A percentile compares a stretch with the other conserved stretches of the same genome.
phyloP scores from a whole-genome alignment of 495 filamentous ascomycete species.

The Cetradonia linearis region DNA sequence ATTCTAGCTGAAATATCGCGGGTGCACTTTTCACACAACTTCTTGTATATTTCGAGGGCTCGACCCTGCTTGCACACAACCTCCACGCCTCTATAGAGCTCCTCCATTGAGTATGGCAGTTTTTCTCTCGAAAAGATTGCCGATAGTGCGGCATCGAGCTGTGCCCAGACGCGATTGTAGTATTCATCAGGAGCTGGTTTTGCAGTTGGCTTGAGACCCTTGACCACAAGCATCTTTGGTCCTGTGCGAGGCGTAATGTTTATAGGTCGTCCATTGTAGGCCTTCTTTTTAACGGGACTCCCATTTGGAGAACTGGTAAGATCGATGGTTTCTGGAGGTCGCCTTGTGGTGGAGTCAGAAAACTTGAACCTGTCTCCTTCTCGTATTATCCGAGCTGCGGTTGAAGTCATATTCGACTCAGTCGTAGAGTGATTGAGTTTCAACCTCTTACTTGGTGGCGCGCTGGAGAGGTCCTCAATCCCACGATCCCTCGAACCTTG shows the following conservation, averaged over 20 bases:
- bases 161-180: constrained; percentile 57
- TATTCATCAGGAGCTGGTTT: constrained; percentile 56
- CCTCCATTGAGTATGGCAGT: constrained; percentile 62
- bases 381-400: constrained; percentile 20
- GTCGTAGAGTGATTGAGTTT: constrained; percentile 31
- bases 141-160: constrained; percentile 60
- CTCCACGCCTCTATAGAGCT: constrained; percentile 81
- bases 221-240: constrained; percentile 73
- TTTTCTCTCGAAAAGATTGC: constrained; percentile 58
- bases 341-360: constrained; percentile 21
- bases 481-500: constrained; percentile 11
- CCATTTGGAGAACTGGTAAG: constrained; percentile 17
- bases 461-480: constrained; percentile 5
- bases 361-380: constrained; percentile 42
- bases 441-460: constrained; percentile 33
- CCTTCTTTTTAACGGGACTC: constrained; percentile 19
- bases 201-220: constrained; percentile 61
- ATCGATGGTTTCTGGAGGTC: constrained; percentile 18
- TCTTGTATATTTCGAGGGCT: constrained; percentile 52
- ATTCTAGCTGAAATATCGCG: constrained; percentile 49
- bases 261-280: constrained; percentile 29
- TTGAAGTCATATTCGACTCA: constrained; percentile 7
- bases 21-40: constrained; percentile 52
- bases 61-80: constrained; percentile 72
- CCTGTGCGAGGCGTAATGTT: constrained; percentile 24